Evolutionary conservation across 163 green algal genomes (phyloP).

Genomic region (Scenedesmus sp.): DNA sequence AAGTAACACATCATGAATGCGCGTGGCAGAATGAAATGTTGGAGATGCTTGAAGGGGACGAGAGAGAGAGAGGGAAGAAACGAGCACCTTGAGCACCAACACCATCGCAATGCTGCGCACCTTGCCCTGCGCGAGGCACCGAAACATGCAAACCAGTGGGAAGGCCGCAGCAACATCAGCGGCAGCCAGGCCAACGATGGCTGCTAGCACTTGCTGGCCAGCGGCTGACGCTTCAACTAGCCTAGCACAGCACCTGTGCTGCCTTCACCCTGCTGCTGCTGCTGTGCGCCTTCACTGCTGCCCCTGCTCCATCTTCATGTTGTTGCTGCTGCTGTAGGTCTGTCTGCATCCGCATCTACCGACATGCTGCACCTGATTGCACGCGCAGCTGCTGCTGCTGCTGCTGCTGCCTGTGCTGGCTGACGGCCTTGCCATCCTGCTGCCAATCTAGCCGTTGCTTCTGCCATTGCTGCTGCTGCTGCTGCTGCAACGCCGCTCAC

Average conservation of each 20-base stretch:
- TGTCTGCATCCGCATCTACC: too few species aligned
- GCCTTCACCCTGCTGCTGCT: too few species aligned
- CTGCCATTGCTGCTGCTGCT: background rate
- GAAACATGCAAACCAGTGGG: background rate
- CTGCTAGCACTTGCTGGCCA: too few species aligned
- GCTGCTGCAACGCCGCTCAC: constrained; percentile 43
- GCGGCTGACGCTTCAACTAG: too few species aligned
- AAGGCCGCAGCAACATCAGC: too few species aligned
- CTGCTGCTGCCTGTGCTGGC: background rate
- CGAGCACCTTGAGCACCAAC: constrained; percentile 59
- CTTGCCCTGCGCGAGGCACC: constrained; percentile 49
- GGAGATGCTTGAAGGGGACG: too few species aligned
- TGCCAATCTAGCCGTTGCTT: background rate
- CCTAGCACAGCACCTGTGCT: too few species aligned
- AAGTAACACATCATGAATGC: background rate
- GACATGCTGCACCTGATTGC: background rate
- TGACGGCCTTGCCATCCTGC: background rate
- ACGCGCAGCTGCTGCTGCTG: background rate
- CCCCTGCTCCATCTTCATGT: background rate
- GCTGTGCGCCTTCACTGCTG: too few species aligned
- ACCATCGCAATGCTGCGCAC: constrained; percentile 54
- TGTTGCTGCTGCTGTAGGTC: background rate
- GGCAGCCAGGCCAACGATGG: too few species aligned
- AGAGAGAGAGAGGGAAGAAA: too few species aligned
- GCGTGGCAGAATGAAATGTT: too few species aligned